A percentile compares a stretch with the other conserved stretches of the same genome.
Evolutionary conservation across 306 rosid genomes (phyloP).

Genomic region (Quercus alba): DNA sequence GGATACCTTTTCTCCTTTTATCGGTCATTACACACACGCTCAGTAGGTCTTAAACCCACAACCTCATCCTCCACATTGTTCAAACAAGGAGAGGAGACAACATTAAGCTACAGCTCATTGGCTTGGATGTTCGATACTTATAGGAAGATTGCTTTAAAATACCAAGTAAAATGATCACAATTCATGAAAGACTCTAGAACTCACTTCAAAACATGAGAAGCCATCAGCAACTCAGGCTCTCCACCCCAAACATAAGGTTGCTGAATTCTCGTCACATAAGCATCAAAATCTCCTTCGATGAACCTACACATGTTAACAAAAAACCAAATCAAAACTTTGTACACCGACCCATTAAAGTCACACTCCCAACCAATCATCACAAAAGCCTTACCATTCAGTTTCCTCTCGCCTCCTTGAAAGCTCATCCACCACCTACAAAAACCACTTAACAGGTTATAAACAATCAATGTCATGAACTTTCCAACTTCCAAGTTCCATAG

Average conservation of each 20-base stretch:
- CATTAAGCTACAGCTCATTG: no score
- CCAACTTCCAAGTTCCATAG: background rate
- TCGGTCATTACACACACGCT: no score
- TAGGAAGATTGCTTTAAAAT: background rate
- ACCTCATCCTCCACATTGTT: no score
- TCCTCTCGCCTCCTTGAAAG: conserved; percentile 82
- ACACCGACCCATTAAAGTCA: background rate
- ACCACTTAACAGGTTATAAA: background rate
- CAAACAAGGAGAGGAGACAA: no score
- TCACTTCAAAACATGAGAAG: conserved; percentile 89
- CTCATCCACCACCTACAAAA: conserved; percentile 74
- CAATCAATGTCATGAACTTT: conserved; percentile 1
- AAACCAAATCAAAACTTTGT: background rate
- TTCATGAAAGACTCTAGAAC: conserved; percentile 18
- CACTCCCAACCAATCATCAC: background rate
- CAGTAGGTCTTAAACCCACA: no score
- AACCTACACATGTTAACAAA: conserved; percentile 41
- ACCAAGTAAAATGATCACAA: background rate
- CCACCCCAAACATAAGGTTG: conserved; percentile 91
- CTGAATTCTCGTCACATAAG: conserved; percentile 66
- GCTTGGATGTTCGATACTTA: no score
- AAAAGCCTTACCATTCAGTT: conserved; percentile 68
- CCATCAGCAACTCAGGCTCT: conserved; percentile 92
- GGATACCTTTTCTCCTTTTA: no score
- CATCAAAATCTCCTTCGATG: conserved; percentile 87